These are phyloP conservation scores for Tanacetum coccineum DNA, from an alignment of 129 eudicot genomes.

Conservation along the genomic window DNA sequence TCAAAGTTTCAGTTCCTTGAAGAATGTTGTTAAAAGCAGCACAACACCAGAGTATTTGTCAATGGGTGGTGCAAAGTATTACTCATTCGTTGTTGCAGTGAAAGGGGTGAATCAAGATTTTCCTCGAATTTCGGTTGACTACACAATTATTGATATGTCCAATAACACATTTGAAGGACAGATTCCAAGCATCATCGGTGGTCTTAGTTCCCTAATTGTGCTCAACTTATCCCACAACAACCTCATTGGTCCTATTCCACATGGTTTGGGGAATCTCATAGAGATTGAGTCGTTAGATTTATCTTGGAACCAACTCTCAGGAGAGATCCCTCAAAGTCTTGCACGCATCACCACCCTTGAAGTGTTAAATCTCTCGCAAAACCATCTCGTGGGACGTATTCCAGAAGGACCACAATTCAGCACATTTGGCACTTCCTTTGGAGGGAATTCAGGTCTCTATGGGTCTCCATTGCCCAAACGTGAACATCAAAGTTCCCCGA, in stretches of 20 bases:
- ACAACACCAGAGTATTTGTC: neutral
- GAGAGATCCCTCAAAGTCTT: neutral
- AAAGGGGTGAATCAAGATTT: constrained; percentile 11
- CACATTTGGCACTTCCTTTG: no score
- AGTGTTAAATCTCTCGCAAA: constrained; percentile 21
- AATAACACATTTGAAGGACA: constrained; percentile 24
- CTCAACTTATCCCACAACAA: constrained; percentile 33
- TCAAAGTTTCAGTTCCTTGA: constrained; percentile 18
- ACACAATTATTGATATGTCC: constrained; percentile 25
- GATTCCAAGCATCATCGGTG: constrained; percentile 25
- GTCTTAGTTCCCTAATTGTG: constrained; percentile 6
- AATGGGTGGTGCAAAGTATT: neutral
- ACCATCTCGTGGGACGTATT: constrained; percentile 4
- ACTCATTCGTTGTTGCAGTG: neutral
- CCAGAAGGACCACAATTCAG: no score
- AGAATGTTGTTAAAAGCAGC: neutral
- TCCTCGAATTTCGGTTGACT: neutral
- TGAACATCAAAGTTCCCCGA: no score
- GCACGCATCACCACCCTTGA: constrained; percentile 12
- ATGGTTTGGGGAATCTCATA: constrained; percentile 15
- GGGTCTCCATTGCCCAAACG: no score
- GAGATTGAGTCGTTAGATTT: neutral
- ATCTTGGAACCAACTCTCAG: neutral
- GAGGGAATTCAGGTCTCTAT: no score
- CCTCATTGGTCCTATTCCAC: constrained; percentile 23